Evolutionary conservation across 306 rosid genomes (phyloP).

Genomic region (Cucurbita pepo): DNA sequence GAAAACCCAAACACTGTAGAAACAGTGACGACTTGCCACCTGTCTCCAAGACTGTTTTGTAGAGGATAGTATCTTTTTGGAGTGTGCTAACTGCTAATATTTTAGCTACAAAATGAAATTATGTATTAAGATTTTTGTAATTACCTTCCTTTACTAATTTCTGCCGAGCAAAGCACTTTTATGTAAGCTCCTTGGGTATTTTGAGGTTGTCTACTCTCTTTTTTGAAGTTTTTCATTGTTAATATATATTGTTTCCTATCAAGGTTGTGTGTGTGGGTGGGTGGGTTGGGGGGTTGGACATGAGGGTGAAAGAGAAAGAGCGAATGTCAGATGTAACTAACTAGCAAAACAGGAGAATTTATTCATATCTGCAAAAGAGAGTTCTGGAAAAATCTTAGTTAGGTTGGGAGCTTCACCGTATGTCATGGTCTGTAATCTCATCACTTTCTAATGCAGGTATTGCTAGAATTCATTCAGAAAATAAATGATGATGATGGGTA

Average conservation of each 20-base stretch:
- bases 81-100: not conserved
- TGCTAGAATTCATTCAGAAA: conserved; percentile 66
- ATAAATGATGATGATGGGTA: conserved; percentile 96
- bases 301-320: too few relatives aligned
- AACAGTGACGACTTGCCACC: not conserved
- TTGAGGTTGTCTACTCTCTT: too few relatives aligned
- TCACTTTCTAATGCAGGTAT: conserved; percentile 45
- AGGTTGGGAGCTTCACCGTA: not conserved
- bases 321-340: too few relatives aligned
- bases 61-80: not conserved
- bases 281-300: too few relatives aligned
- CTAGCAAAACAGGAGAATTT: too few relatives aligned
- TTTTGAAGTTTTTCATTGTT: too few relatives aligned
- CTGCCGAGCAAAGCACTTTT: not conserved
- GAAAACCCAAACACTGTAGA: too few relatives aligned
- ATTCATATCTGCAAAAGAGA: too few relatives aligned
- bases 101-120: not conserved
- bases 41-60: not conserved
- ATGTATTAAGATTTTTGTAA: not conserved
- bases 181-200: too few relatives aligned
- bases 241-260: too few relatives aligned
- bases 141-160: not conserved
- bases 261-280: too few relatives aligned
- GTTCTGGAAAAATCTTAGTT: too few relatives aligned
- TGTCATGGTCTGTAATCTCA: not conserved